Percentiles rank a stretch among this genome's conserved stretches.
These are phyloP conservation scores for Thielaviopsis populi DNA, from an alignment of 2,329 filamentous ascomycete genomes.

Conservation along the genomic window DNA sequence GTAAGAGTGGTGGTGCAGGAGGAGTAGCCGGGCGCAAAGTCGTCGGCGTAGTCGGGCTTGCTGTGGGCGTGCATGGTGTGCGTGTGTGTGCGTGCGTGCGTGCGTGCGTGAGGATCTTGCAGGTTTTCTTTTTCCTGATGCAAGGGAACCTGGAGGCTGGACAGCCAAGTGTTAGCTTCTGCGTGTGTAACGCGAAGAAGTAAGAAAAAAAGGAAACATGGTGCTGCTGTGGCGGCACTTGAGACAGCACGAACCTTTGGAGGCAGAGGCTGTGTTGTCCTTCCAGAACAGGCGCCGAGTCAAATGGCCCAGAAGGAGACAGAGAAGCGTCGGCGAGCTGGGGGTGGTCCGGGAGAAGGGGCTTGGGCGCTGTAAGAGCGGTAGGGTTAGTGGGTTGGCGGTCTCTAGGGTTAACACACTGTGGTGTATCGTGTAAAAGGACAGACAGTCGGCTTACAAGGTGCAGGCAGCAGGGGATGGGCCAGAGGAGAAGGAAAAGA, in stretches of 20 bases:
- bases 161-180: not conserved
- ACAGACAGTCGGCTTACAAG: too few relatives aligned
- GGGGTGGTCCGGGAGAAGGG: too few relatives aligned
- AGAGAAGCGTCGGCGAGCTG: too few relatives aligned
- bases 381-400: too few relatives aligned
- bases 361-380: too few relatives aligned
- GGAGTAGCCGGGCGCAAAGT: not conserved
- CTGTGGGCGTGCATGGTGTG: not conserved
- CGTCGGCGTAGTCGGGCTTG: not conserved
- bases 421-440: too few relatives aligned
- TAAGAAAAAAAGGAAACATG: not conserved
- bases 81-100: not conserved
- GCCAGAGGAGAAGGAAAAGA: not conserved
- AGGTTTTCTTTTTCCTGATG: conserved; percentile 2
- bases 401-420: too few relatives aligned
- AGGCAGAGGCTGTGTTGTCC: not conserved
- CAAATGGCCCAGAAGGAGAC: not conserved
- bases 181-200: not conserved
- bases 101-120: not conserved
- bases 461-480: too few relatives aligned
- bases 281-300: not conserved
- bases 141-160: not conserved
- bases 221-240: not conserved
- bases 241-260: not conserved
- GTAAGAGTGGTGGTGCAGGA: not conserved